Evolutionary conservation across 805 yeast genomes (phyloP), one percentile per base, ranked within the genome.

Genomic region (Wickerhamomyces bisporus): DNA sequence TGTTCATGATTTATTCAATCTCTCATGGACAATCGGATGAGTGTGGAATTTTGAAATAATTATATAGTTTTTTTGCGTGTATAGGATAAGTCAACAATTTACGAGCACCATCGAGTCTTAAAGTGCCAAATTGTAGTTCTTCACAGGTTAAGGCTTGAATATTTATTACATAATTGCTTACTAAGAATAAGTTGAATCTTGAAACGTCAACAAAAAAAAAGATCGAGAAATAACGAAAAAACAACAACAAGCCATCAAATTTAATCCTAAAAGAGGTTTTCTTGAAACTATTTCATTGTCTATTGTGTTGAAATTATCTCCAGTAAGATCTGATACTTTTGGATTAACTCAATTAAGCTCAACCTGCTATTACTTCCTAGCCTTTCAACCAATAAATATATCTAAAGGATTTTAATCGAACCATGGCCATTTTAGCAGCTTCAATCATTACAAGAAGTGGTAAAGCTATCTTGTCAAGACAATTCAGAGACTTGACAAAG

Each of bases 361-460:
- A n/a, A n/a, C n/a, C n/a, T n/a, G n/a, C n/a, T n/a, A n/a, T n/a
- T 24, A 14, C 30, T 15, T 15, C 15, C 14, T 24, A 3, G 5
- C 30, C 27, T 13, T 10, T 26, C 23, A 21, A n/a, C 12, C 12
- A 28, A 24, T 28, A 25, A 18, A 31, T 32, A 39, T 31, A 19
- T 26, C 27, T 13, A 16, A 31, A 36, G 12, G 21, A 14, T 19
- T 14, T 18, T 28, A n/a, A 36, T 28, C 16, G 29, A 13, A 35
- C 28, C 26, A 69, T 70, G 95, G 89, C 77, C 45, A 87, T 85
- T 37, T 70, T 91, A 58, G 96, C 98, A 38, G 97, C 96, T 34
- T 85, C 96, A 30, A 85, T 93, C 52, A 86, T 96, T 62, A 82
- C 96, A 30, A 86, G 89, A 53, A 82, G 87, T 42, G 98, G 98